Evolutionary conservation across 192 early-diverging fungal genomes (phyloP), one percentile per base, ranked within the genome.

Genomic region (Entophlyctis luteolus): DNA sequence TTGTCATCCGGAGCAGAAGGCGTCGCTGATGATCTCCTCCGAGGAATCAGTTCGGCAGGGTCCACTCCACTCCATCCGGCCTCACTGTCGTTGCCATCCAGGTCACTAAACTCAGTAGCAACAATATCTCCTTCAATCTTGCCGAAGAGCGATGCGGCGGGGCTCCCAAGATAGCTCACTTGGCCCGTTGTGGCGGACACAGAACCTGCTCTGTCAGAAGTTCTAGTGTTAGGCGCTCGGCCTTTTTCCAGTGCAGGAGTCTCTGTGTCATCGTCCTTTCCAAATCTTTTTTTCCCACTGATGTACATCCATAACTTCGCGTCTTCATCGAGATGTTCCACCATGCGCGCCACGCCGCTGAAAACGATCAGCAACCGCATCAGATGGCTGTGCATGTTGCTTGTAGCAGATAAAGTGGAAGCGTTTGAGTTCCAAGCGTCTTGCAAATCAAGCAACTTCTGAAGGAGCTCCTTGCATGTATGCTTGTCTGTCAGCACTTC

Each of bases 301-400:
- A 79, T 59, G 42, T 78, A 73, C 5, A 49, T 72, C 90, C 90
- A 91, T 52, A 88, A 81, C 10, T 74, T 76, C 4, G 81, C 76
- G 68, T 92, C 89, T 18, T 87, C 90, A 52, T 92, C 88, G 77
- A 91, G 81, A 76, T 86, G 86, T 68, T 92, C 88, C 1, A 93
- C 82, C 22, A 92, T 76, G 35, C 91, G 77, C 16, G 88, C 90
- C 20, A 93, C 78, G 12, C 79, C 81, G 18, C 89, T 87, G 68
- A 93, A 88, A 16, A 82, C 84, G 45, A 92, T 75, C 32, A 93
- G 62, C 1, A 91, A 68, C 33, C 86, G 74, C 2, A 90, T 82
- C 2, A 83, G 77, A 80, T 81, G 78, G 72, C 55, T 75, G 28
- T 22, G 6, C 12, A 18, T 20, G 28, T 8, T 34, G 20, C 25